These are phyloP conservation scores for Corylus avellana DNA, from an alignment of 306 rosid species.

Conservation along the genomic window DNA sequence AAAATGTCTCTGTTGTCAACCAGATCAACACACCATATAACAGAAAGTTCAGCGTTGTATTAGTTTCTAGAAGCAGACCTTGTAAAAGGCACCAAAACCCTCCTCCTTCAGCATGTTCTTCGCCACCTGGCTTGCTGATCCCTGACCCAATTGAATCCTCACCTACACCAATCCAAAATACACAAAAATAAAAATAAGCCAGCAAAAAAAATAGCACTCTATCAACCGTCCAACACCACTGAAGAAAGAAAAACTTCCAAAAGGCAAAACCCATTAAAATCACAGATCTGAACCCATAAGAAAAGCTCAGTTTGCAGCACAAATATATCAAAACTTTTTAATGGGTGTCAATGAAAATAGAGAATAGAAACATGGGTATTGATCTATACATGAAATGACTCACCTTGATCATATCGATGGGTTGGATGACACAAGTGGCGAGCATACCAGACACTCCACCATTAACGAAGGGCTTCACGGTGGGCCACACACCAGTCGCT, in stretches of 20 bases:
- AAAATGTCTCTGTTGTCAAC: background rate
- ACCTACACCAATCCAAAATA: slow-evolving; percentile 53
- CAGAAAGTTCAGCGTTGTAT: background rate
- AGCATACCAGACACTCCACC: slow-evolving; percentile 98
- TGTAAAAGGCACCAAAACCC: slow-evolving; percentile 82
- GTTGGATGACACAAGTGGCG: slow-evolving; percentile 95
- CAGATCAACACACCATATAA: slow-evolving; percentile 11
- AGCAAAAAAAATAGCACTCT: background rate
- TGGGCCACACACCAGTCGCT: slow-evolving; percentile 70
- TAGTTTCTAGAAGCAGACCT: slow-evolving; percentile 45
- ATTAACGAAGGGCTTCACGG: slow-evolving; percentile 90
- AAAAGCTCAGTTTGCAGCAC: background rate
- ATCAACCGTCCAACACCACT: background rate
- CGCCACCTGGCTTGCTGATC: slow-evolving; percentile 78
- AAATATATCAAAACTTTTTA: background rate
- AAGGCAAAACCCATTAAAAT: slow-evolving; percentile 7
- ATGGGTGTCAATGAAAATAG: background rate
- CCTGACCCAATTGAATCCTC: slow-evolving; percentile 98
- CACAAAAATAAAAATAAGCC: background rate
- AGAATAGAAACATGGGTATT: background rate
- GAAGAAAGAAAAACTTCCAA: background rate
- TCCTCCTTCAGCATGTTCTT: slow-evolving; percentile 81
- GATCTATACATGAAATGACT: background rate
- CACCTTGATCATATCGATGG: slow-evolving; percentile 97
- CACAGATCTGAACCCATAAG: slow-evolving; percentile 53